phyloP scores from a whole-genome alignment of 768 basidiomycete genomes.

The Macrolepiota fuliginosa region DNA sequence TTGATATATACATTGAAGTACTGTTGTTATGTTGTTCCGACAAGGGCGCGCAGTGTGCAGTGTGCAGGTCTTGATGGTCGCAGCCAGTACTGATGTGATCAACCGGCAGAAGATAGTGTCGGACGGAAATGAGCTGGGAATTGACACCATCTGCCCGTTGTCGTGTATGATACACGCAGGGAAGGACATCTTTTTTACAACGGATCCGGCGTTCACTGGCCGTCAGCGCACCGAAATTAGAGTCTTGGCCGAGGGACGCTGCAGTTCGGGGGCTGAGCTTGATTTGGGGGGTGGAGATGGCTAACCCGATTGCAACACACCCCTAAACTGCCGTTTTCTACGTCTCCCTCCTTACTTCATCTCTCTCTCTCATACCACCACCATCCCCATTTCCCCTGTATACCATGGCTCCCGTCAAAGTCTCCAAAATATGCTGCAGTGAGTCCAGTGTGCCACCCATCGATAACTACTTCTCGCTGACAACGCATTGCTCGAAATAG shows the following conservation, averaged over 20 bases:
- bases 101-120: neutral
- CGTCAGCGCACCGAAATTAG: neutral
- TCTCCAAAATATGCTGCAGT: conserved; percentile 90
- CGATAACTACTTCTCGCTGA: conserved; percentile 13
- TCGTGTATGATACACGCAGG: neutral
- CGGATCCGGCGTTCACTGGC: neutral
- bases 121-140: neutral
- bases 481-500: conserved; percentile 33
- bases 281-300: conserved; percentile 4
- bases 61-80: neutral
- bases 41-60: neutral
- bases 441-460: conserved; percentile 30
- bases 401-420: conserved; percentile 54
- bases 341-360: neutral
- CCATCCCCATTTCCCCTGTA: conserved; percentile 52
- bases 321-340: conserved; percentile 10
- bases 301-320: conserved; percentile 1
- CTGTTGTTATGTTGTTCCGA: neutral
- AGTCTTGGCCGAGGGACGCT: neutral
- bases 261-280: neutral
- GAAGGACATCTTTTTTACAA: neutral
- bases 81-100: neutral
- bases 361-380: conserved; percentile 23
- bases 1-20: neutral
- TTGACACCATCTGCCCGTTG: neutral